Evolutionary conservation across 768 basidiomycete species (phyloP), one percentile per base, ranked within the genome.

Genomic region (Suillus weaverae): DNA sequence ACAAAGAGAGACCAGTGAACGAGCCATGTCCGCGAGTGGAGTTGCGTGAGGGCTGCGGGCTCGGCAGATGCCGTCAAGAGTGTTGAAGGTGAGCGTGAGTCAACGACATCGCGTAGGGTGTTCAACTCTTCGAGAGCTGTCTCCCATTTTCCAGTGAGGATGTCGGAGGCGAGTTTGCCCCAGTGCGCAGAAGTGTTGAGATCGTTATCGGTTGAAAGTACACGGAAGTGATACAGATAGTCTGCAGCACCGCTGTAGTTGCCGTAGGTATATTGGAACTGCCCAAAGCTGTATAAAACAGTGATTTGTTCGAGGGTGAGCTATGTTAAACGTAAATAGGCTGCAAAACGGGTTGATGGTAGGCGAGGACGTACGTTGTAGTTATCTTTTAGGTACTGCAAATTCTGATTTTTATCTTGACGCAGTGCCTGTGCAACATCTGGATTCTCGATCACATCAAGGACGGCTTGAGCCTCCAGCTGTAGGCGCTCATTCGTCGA

Each of bases 241-340:
- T 98, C 95, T 56, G 96, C 95, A 18, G 97, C 95, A 57, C 93
- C 93, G 71, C 89, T 90, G 82, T 99, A 99, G 78, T 95, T 94
- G 51, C 97, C 97, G 76, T 94, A 94, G n/a, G 97, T 93, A 80
- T 94, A 99, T 80, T 97, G 96, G 82, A 96, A 99, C 74, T 98
- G 92, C 62, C 97, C 97, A 79, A 97, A 98, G 80, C 95, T 94
- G 83, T 99, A 99, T 10, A 99, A 82, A 1, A 93, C 92, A 50
- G 89, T 92, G 74, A 99, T 97, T 86, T 97, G 94, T 65, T 97
- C 95, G 65, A 95, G 81, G 18, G 92, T 95, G 64, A 99, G 87
- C 97, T 99, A 77, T 60, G 50, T 30, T 53, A 22, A 26, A 61
- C 20, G 20, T 16, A 55, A 51, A 66, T 46, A 53, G 36, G 36